Evolutionary conservation across 208 protist genomes (phyloP).

Genomic region (Naegleria fowleri): DNA sequence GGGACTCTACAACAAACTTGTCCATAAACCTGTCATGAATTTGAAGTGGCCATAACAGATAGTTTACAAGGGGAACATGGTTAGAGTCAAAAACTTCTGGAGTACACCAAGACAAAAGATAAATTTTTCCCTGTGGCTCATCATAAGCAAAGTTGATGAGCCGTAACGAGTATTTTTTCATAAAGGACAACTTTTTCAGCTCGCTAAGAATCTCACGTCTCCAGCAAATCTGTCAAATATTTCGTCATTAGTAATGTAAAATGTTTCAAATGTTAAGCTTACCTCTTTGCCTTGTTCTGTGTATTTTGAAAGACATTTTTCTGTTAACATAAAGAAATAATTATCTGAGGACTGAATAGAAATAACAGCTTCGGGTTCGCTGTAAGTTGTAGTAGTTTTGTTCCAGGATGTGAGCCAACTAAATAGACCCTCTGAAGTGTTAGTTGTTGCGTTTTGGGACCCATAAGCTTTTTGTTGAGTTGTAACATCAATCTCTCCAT

Average conservation of each 20-base stretch:
- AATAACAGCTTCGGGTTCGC: not conserved
- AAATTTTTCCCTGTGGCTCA: not conserved
- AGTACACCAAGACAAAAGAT: not conserved
- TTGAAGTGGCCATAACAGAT: not conserved
- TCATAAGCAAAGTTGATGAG: not conserved
- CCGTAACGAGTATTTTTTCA: not conserved
- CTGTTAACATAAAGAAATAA: not conserved
- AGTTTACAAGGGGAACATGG: not conserved
- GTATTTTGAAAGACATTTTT: not conserved
- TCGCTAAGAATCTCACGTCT: not conserved
- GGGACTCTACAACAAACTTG: not conserved
- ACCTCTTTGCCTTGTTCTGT: not conserved
- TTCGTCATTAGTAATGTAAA: too few species aligned
- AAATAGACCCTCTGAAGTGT: not conserved
- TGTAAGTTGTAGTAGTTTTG: not conserved
- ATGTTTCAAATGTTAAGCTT: too few species aligned
- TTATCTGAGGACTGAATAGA: not conserved
- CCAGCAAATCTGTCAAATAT: not conserved
- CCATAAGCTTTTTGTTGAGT: not conserved
- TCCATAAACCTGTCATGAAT: not conserved
- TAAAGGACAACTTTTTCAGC: not conserved
- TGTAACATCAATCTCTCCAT: not conserved
- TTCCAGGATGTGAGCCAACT: not conserved
- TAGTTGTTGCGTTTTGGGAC: not conserved
- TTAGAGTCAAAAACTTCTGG: not conserved